A percentile compares a stretch with the other conserved stretches of the same genome.
Evolutionary conservation across 352 stramenopile species (phyloP).

Genomic region (Lagenidium giganteum): DNA sequence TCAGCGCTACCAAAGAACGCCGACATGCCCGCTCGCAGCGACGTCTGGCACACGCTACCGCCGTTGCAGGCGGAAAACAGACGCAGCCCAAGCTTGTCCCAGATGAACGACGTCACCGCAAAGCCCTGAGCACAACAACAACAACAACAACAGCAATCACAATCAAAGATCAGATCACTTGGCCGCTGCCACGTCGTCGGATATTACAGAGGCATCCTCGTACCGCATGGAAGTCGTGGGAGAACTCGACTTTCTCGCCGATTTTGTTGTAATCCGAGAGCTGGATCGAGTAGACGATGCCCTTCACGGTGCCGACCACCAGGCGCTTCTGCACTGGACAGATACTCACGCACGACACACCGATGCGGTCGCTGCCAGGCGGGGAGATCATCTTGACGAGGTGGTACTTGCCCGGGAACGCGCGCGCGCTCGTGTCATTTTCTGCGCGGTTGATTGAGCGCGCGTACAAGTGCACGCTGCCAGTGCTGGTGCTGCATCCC

Average conservation of each 20-base stretch:
- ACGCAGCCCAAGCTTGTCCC: constrained; percentile 46
- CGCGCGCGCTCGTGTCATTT: constrained; percentile 18
- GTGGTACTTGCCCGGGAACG: constrained; percentile 43
- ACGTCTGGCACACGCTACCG: constrained; percentile 58
- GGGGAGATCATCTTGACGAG: constrained; percentile 74
- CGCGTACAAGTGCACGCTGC: constrained; percentile 70
- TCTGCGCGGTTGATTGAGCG: constrained; percentile 26
- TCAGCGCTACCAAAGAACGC: constrained; percentile 64
- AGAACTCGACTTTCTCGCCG: constrained; percentile 78
- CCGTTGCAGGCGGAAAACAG: constrained; percentile 67
- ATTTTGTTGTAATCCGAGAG: constrained; percentile 72
- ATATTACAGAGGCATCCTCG: too few relatives aligned
- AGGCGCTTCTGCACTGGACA: constrained; percentile 62
- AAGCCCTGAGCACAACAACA: too few relatives aligned
- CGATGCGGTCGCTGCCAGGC: constrained; percentile 54
- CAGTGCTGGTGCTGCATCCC: constrained; percentile 39
- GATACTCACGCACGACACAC: constrained; percentile 59
- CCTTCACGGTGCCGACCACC: constrained; percentile 60
- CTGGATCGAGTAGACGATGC: constrained; percentile 64
- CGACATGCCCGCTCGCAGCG: constrained; percentile 58
- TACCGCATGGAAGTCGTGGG: constrained; percentile 63
- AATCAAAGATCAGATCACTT: background rate
- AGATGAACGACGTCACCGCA: constrained; percentile 60
- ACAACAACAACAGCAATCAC: too few relatives aligned
- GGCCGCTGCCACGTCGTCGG: background rate